Conservation (phyloP, 2,329 filamentous ascomycete species). For the Emergomyces orientalis region DNA sequence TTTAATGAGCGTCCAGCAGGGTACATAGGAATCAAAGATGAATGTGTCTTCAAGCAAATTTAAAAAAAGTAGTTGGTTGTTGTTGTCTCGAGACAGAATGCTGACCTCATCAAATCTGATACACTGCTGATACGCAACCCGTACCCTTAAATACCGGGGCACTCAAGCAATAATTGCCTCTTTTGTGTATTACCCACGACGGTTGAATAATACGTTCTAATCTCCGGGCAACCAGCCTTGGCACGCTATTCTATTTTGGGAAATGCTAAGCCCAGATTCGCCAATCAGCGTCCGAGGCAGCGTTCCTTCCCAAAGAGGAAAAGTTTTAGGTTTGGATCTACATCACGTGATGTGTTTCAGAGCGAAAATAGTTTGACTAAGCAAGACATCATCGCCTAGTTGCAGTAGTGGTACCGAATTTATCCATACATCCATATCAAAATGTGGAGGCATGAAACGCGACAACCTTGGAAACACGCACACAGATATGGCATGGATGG, state of each 20-base stretch:
- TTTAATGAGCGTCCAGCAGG: neutral
- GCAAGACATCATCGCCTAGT: no score
- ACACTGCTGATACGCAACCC: neutral
- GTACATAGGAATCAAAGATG: neutral
- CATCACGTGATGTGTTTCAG: neutral
- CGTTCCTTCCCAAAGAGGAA: neutral
- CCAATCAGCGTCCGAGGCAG: neutral
- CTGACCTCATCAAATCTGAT: neutral
- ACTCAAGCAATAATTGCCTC: neutral
- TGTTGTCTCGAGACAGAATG: neutral
- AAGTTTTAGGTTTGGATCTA: neutral
- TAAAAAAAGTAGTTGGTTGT: neutral
- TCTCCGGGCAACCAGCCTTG: conserved; percentile 1
- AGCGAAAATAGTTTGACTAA: neutral
- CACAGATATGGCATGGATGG: neutral
- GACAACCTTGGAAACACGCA: no score
- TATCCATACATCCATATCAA: no score
- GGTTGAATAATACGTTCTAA: conserved; percentile 3
- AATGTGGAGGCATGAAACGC: no score
- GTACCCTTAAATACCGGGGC: neutral
- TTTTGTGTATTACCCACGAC: neutral
- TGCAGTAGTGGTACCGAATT: no score
- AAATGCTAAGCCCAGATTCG: neutral
- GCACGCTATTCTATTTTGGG: neutral
- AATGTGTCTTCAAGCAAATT: neutral